phyloP scores from a whole-genome alignment of 352 stramenopile genomes.

The Nothophytophthora sp. region DNA sequence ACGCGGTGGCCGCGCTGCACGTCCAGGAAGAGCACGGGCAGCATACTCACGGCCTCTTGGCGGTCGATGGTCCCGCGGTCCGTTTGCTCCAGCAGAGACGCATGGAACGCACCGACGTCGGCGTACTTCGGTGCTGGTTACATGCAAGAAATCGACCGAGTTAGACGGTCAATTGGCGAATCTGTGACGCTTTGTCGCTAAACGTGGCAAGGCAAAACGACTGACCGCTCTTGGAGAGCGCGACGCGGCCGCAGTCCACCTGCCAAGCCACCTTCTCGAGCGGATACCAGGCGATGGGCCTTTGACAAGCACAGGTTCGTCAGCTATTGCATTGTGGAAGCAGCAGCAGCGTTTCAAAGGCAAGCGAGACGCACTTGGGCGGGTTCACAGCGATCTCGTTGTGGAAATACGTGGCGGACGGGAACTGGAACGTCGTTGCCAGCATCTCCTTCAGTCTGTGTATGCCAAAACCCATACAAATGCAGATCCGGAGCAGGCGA shows the following conservation, averaged over 20 bases:
- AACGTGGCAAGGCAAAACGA: slow-evolving; percentile 1
- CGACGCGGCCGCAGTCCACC: slow-evolving; percentile 77
- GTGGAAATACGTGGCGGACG: slow-evolving; percentile 48
- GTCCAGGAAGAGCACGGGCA: slow-evolving; percentile 97
- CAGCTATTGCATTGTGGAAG: too few relatives aligned
- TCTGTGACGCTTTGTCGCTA: too few relatives aligned
- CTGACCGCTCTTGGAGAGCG: slow-evolving; percentile 78
- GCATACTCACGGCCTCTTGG: slow-evolving; percentile 98
- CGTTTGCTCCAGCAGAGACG: slow-evolving; percentile 93
- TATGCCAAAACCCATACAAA: background rate
- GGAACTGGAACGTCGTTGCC: slow-evolving; percentile 59
- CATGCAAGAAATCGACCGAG: too few relatives aligned
- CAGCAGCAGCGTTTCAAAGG: too few relatives aligned
- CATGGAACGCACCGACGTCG: slow-evolving; percentile 90
- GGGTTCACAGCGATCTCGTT: slow-evolving; percentile 58
- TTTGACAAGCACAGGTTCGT: slow-evolving; percentile 14
- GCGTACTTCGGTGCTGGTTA: slow-evolving; percentile 69
- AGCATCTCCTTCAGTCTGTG: slow-evolving; percentile 52
- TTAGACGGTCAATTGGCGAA: too few relatives aligned
- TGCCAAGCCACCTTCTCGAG: slow-evolving; percentile 80
- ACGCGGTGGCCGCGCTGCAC: slow-evolving; percentile 85
- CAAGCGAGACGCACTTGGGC: slow-evolving; percentile 54
- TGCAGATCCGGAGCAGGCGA: too few relatives aligned
- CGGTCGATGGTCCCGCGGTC: slow-evolving; percentile 93
- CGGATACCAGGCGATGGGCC: slow-evolving; percentile 80